Evolutionary conservation across 2,329 filamentous ascomycete genomes (phyloP).

Genomic region (Septoria petroselini): DNA sequence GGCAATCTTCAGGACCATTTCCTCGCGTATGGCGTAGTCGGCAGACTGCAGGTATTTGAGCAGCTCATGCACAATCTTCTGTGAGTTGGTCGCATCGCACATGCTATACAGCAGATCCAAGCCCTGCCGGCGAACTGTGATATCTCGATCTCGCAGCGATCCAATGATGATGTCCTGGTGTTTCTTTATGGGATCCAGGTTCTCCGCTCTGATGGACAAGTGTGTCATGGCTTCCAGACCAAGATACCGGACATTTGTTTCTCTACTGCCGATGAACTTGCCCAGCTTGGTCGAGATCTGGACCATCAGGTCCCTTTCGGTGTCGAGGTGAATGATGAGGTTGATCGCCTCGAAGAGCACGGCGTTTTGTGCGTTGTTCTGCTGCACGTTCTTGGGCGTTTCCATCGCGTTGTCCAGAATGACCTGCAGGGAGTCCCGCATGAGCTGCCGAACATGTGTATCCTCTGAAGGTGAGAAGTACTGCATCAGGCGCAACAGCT

Average conservation of each 20-base stretch:
- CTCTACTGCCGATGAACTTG: slow-evolving; percentile 92
- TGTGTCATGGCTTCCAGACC: slow-evolving; percentile 98
- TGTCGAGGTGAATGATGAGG: slow-evolving; percentile 94
- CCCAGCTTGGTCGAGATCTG: slow-evolving; percentile 89
- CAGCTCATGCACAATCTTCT: slow-evolving; percentile 88
- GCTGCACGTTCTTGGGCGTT: slow-evolving; percentile 95
- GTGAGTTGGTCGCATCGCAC: slow-evolving; percentile 94
- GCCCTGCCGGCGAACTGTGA: slow-evolving; percentile 93
- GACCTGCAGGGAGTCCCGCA: slow-evolving; percentile 84
- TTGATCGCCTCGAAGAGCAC: slow-evolving; percentile 98
- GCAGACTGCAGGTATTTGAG: slow-evolving; percentile 92
- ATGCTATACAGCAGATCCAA: slow-evolving; percentile 98
- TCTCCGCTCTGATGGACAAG: slow-evolving; percentile 88
- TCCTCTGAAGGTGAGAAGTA: slow-evolving; percentile 97
- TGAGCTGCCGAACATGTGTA: slow-evolving; percentile 83
- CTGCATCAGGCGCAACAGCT: slow-evolving; percentile 84
- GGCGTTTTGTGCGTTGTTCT: slow-evolving; percentile 98
- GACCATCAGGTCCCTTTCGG: slow-evolving; percentile 89
- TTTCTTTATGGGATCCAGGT: slow-evolving; percentile 94
- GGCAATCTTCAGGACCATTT: slow-evolving; percentile 98
- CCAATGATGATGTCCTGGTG: slow-evolving; percentile 95
- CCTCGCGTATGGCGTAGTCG: slow-evolving; percentile 95
- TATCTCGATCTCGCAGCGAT: slow-evolving; percentile 90
- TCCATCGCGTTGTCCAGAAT: slow-evolving; percentile 91
- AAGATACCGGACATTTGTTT: slow-evolving; percentile 95